Percentiles rank a stretch among this genome's conserved stretches.
These are phyloP conservation scores for Pichia phayaonensis DNA, from an alignment of 805 yeast genomes.

Conservation along the genomic window DNA sequence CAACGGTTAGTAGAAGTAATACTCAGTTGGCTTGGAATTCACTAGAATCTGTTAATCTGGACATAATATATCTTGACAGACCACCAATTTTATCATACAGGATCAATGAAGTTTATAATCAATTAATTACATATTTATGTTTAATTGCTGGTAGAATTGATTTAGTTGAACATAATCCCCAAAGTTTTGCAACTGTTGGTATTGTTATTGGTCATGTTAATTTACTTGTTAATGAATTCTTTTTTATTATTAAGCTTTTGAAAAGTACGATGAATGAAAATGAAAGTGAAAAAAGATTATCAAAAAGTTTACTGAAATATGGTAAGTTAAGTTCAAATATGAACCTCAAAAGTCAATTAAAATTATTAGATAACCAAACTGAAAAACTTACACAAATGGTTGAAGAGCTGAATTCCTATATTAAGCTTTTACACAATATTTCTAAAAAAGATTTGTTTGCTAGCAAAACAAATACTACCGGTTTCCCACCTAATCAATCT, in stretches of 20 bases:
- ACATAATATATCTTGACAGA: constrained; percentile 37
- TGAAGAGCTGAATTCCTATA: constrained; percentile 57
- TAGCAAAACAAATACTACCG: not conserved
- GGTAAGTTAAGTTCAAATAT: constrained; percentile 7
- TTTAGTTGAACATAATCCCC: constrained; percentile 63
- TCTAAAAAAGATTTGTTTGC: constrained; percentile 16
- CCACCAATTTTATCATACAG: constrained; percentile 62
- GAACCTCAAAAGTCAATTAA: constrained; percentile 38
- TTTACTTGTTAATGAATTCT: constrained; percentile 52
- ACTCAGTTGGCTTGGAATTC: not conserved
- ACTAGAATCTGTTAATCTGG: constrained; percentile 8
- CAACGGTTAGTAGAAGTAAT: constrained; percentile 13
- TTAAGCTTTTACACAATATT: constrained; percentile 46
- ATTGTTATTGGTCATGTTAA: constrained; percentile 62
- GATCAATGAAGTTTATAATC: constrained; percentile 54
- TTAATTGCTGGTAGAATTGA: constrained; percentile 71
- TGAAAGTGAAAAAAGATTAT: constrained; percentile 1
- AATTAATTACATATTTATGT: constrained; percentile 54
- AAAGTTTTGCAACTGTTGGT: constrained; percentile 63
- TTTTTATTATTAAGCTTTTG: constrained; percentile 18
- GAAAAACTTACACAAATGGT: constrained; percentile 43
- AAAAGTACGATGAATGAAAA: constrained; percentile 9
- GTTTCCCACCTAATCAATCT: not conserved
- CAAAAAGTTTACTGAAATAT: not conserved
- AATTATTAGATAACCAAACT: constrained; percentile 41